Evolutionary conservation across 495 filamentous ascomycete genomes (phyloP).

Genomic region (Gamarada debralockiae): DNA sequence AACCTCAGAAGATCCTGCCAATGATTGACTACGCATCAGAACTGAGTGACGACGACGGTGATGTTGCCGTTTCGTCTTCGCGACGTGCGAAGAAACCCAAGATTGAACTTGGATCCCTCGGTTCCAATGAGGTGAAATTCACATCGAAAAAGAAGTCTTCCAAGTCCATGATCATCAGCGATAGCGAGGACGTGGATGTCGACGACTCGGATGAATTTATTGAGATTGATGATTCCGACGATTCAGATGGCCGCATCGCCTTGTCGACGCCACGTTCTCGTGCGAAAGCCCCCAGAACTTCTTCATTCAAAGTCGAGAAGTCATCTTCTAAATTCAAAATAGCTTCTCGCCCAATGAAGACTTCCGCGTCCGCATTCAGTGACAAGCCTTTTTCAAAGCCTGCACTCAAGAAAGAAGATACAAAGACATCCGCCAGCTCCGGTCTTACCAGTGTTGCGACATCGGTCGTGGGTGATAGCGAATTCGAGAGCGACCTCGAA

Average conservation of each 20-base stretch:
- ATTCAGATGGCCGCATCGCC: slow-evolving; percentile 8
- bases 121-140: slow-evolving; percentile 21
- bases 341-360: background rate
- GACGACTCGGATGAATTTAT: slow-evolving; percentile 19
- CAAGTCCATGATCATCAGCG: slow-evolving; percentile 1
- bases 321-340: background rate
- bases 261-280: slow-evolving; percentile 7
- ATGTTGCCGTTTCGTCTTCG: slow-evolving; percentile 14
- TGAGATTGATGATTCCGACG: slow-evolving; percentile 33
- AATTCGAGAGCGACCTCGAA: slow-evolving; percentile 12
- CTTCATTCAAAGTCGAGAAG: background rate
- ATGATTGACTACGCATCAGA: slow-evolving; percentile 15
- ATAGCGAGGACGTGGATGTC: background rate
- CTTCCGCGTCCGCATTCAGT: background rate
- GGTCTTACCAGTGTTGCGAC: background rate
- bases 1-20: slow-evolving; percentile 18
- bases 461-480: background rate
- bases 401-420: slow-evolving; percentile 7
- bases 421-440: slow-evolving; percentile 7
- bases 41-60: slow-evolving; percentile 12
- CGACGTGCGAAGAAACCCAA: slow-evolving; percentile 23
- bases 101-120: slow-evolving; percentile 24
- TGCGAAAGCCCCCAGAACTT: background rate
- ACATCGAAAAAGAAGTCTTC: background rate
- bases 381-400: background rate